Conservation (phyloP, 1,139 yeast genomes). For the Entelexis sorbosivorans region DNA sequence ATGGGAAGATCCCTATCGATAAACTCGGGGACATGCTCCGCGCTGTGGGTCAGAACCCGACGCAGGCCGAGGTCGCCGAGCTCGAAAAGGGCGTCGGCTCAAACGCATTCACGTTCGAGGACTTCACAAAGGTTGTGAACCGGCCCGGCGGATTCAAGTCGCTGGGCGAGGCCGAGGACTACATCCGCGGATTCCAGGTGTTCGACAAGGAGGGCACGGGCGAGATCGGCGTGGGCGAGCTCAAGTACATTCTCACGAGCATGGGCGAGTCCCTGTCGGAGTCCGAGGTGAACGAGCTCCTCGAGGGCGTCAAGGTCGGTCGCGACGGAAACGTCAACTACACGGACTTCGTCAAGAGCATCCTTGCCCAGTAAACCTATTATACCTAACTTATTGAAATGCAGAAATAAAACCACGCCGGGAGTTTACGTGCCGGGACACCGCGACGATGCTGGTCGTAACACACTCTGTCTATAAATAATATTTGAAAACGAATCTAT, state of each 20-base stretch:
- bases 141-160: conserved; percentile 78
- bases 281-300: conserved; percentile 85
- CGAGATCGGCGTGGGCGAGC: conserved; percentile 91
- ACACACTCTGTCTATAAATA: not conserved
- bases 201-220: conserved; percentile 95
- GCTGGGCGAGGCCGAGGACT: conserved; percentile 90
- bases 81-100: conserved; percentile 42
- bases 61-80: conserved; percentile 75
- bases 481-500: not conserved
- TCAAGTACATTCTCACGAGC: conserved; percentile 83
- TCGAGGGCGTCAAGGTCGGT: conserved; percentile 89
- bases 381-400: conserved; percentile 3
- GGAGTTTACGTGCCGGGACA: no score
- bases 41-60: conserved; percentile 98
- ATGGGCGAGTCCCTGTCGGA: conserved; percentile 87
- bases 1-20: conserved; percentile 81
- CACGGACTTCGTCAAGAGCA: conserved; percentile 81
- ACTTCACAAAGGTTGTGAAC: conserved; percentile 65
- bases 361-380: conserved; percentile 53
- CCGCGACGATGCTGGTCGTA: no score
- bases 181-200: conserved; percentile 93
- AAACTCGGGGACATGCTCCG: conserved; percentile 87
- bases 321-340: conserved; percentile 93
- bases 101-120: conserved; percentile 48
- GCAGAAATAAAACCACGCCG: no score